These are phyloP conservation scores for Pleurotus platypus DNA, from an alignment of 768 basidiomycete species.

Conservation along the genomic window DNA sequence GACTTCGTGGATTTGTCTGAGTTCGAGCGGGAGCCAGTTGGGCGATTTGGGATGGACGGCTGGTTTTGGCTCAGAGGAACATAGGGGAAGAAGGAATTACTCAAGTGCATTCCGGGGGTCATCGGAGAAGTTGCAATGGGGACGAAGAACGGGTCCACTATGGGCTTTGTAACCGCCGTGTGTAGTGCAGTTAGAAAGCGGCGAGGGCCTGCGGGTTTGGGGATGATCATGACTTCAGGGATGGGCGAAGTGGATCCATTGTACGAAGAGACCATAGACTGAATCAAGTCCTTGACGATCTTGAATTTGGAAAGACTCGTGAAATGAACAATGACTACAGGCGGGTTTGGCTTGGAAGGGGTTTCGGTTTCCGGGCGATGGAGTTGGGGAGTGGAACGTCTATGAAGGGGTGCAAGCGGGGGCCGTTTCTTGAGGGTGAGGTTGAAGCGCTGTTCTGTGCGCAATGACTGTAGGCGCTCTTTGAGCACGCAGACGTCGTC, in stretches of 20 bases:
- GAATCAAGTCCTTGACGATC: constrained; percentile 78
- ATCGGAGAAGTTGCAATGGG: constrained; percentile 94
- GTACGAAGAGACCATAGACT: constrained; percentile 55
- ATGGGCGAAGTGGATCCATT: constrained; percentile 40
- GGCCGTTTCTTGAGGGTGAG: constrained; percentile 57
- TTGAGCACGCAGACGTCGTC: constrained; percentile 84
- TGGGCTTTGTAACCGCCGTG: constrained; percentile 82
- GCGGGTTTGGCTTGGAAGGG: constrained; percentile 19
- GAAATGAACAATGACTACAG: constrained; percentile 79
- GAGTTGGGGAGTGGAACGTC: constrained; percentile 80
- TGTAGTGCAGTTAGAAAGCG: constrained; percentile 90
- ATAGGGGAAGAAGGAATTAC: constrained; percentile 41
- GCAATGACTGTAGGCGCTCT: constrained; percentile 66
- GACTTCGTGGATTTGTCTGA: constrained; percentile 65
- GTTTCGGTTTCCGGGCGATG: constrained; percentile 47
- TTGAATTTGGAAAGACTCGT: constrained; percentile 90
- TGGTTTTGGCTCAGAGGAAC: constrained; percentile 16
- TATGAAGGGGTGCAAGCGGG: constrained; percentile 60
- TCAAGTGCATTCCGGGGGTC: constrained; percentile 57
- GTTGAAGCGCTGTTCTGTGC: constrained; percentile 48
- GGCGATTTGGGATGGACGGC: constrained; percentile 39
- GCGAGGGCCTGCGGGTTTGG: constrained; percentile 94
- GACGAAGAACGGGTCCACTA: constrained; percentile 85
- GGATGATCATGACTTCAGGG: constrained; percentile 94
- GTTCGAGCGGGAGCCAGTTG: constrained; percentile 49